phyloP scores from a whole-genome alignment of 1,139 yeast species.

The Candida tropicalis region DNA sequence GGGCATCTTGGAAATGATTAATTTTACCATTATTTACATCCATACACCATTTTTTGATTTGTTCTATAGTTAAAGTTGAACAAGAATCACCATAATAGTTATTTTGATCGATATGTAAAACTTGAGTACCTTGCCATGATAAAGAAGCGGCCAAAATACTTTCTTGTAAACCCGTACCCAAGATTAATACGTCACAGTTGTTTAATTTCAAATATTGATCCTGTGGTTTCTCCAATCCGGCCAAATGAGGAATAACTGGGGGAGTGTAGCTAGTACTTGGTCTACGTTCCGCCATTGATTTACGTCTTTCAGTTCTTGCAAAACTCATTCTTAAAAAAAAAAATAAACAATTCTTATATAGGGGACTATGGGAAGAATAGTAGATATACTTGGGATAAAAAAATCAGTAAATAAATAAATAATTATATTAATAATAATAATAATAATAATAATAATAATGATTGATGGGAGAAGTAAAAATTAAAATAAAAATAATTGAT shows the following conservation, averaged over 20 bases:
- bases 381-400: no score
- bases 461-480: no score
- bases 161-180: conserved; percentile 92
- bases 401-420: no score
- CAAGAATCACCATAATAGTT: conserved; percentile 85
- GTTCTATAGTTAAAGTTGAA: conserved; percentile 85
- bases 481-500: no score
- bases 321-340: conserved; percentile 10
- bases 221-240: conserved; percentile 73
- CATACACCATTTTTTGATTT: conserved; percentile 77
- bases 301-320: conserved; percentile 51
- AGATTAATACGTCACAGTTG: conserved; percentile 81
- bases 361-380: no score
- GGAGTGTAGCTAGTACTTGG: conserved; percentile 58
- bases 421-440: no score
- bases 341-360: no score
- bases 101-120: conserved; percentile 83
- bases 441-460: no score
- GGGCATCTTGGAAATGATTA: conserved; percentile 58
- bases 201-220: conserved; percentile 52
- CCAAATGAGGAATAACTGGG: conserved; percentile 74
- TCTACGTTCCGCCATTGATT: conserved; percentile 74
- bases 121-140: conserved; percentile 95
- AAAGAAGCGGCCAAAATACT: conserved; percentile 90
- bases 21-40: conserved; percentile 59